A percentile compares a stretch with the other conserved stretches of the same genome.
These are phyloP conservation scores for Dichomitus squalens DNA, from an alignment of 1,284 basidiomycete species.

Conservation along the genomic window DNA sequence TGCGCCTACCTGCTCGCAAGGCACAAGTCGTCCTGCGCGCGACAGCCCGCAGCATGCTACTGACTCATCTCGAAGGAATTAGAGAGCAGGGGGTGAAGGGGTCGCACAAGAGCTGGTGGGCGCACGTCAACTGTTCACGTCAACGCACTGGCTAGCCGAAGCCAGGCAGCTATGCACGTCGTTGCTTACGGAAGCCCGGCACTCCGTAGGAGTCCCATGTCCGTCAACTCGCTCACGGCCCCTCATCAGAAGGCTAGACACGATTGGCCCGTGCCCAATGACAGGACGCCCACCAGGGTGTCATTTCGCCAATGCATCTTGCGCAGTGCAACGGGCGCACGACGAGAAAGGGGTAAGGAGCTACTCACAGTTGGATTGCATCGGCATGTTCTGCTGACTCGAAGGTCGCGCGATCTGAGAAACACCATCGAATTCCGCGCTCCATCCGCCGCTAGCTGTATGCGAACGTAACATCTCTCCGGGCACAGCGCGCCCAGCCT, in stretches of 20 bases:
- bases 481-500: conserved; percentile 14
- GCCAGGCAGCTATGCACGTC: too few species aligned
- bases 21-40: not conserved
- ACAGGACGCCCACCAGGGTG: too few species aligned
- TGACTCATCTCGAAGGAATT: too few species aligned
- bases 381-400: conserved; percentile 21
- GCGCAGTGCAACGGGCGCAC: too few species aligned
- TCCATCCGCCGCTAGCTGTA: conserved; percentile 26
- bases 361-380: conserved; percentile 29
- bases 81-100: not conserved
- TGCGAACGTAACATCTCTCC: conserved; percentile 18
- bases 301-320: too few species aligned
- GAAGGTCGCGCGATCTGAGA: conserved; percentile 12
- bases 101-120: too few species aligned
- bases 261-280: too few species aligned
- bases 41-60: not conserved
- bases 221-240: not conserved
- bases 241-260: too few species aligned
- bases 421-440: conserved; percentile 33
- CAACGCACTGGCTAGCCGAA: not conserved
- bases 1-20: not conserved
- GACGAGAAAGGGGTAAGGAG: not conserved
- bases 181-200: not conserved
- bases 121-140: not conserved
- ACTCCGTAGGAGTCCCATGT: not conserved